Conservation (phyloP, 805 yeast genomes). For the Candida montana region DNA sequence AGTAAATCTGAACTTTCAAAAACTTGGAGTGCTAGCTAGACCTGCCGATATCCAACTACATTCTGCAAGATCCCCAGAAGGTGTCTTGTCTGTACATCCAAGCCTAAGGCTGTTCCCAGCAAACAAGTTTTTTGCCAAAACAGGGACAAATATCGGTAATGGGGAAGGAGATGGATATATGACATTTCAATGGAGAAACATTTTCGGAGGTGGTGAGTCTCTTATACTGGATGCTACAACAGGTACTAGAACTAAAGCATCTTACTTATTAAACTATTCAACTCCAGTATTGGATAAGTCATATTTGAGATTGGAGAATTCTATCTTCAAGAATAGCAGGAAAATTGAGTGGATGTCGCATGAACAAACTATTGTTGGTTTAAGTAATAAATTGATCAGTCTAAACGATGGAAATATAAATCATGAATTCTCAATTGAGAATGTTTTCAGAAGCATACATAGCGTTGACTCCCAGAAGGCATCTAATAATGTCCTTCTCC, state of each 20-base stretch:
- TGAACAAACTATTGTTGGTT: constrained; percentile 46
- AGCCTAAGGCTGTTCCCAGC: constrained; percentile 40
- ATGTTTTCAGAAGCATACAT: constrained; percentile 37
- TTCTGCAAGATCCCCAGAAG: constrained; percentile 3
- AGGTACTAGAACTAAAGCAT: constrained; percentile 56
- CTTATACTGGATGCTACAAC: constrained; percentile 50
- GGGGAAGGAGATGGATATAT: constrained; percentile 96
- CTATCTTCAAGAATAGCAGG: constrained; percentile 46
- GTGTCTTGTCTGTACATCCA: constrained; percentile 24
- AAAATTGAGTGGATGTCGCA: constrained; percentile 48
- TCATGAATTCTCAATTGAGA: constrained; percentile 46
- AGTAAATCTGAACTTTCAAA: constrained; percentile 38
- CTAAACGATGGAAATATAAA: constrained; percentile 22
- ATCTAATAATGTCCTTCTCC: constrained; percentile 48
- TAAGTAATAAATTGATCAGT: constrained; percentile 29
- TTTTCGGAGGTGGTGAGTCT: constrained; percentile 66
- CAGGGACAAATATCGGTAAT: constrained; percentile 95
- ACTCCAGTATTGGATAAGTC: constrained; percentile 44
- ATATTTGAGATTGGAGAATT: constrained; percentile 48
- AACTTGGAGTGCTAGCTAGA: constrained; percentile 35
- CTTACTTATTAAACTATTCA: constrained; percentile 46
- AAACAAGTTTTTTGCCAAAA: constrained; percentile 72
- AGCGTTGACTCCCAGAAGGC: constrained; percentile 38
- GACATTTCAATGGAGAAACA: constrained; percentile 58
- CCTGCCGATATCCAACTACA: constrained; percentile 34